These are phyloP conservation scores for Solanum piurae DNA, from an alignment of 257 asterid species.

Conservation along the genomic window DNA sequence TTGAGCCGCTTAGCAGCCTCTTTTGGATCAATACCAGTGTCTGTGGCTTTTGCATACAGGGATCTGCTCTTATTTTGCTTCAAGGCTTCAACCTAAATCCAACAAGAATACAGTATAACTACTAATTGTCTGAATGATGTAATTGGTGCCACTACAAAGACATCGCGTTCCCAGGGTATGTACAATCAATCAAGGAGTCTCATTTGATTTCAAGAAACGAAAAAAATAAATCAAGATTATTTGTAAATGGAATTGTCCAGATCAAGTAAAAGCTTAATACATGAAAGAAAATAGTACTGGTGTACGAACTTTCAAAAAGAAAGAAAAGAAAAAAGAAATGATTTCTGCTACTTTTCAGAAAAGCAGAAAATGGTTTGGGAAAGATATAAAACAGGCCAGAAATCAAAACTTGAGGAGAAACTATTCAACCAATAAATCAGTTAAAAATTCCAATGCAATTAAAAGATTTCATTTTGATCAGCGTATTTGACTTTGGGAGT, in stretches of 20 bases:
- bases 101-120: not conserved
- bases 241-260: not conserved
- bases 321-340: not conserved
- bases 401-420: not conserved
- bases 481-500: not conserved
- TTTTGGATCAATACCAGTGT: constrained; percentile 70
- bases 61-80: constrained; percentile 56
- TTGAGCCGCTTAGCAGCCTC: constrained; percentile 89
- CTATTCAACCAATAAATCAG: not conserved
- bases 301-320: not conserved
- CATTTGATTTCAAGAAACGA: not conserved
- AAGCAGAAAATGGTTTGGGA: not conserved
- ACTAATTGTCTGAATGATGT: not conserved
- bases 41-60: constrained; percentile 70
- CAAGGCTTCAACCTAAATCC: constrained; percentile 41
- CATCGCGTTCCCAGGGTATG: not conserved
- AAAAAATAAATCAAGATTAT: not conserved
- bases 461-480: not conserved
- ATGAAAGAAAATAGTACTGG: not conserved
- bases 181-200: not conserved
- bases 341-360: not conserved
- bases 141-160: not conserved
- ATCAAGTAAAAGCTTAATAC: not conserved
- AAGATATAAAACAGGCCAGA: not conserved
- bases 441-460: not conserved